These are phyloP conservation scores for Epichloe sp. DNA, from an alignment of 2,329 filamentous ascomycete species.

Conservation along the genomic window DNA sequence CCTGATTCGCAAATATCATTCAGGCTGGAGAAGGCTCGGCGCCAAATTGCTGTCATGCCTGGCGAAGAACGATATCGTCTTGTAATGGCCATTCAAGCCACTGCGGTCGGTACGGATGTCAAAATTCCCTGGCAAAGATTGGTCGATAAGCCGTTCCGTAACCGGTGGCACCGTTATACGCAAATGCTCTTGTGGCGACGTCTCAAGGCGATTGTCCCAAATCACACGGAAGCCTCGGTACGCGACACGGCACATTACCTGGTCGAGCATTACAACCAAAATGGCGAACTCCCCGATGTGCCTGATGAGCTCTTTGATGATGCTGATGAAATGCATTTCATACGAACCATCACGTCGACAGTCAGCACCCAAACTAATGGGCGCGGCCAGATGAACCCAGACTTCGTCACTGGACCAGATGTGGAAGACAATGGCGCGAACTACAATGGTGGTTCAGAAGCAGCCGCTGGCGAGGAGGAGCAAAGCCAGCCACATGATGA, in stretches of 20 bases:
- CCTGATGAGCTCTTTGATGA: slow-evolving; percentile 18
- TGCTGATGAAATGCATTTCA: slow-evolving; percentile 19
- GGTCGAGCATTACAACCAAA: slow-evolving; percentile 20
- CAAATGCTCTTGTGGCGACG: slow-evolving; percentile 28
- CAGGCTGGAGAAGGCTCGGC: slow-evolving; percentile 28
- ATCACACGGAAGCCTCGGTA: slow-evolving; percentile 17
- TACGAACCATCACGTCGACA: slow-evolving; percentile 10
- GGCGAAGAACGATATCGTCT: slow-evolving; percentile 31
- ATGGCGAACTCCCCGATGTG: slow-evolving; percentile 21
- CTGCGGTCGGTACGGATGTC: slow-evolving; percentile 25
- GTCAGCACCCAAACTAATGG: neutral
- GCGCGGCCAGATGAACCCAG: slow-evolving; percentile 11
- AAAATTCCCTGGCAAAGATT: slow-evolving; percentile 38
- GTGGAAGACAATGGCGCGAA: slow-evolving; percentile 12
- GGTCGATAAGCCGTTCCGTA: slow-evolving; percentile 26
- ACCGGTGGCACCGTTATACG: slow-evolving; percentile 23
- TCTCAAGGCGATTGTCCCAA: slow-evolving; percentile 21
- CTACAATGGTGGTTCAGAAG: slow-evolving; percentile 8
- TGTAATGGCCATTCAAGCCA: slow-evolving; percentile 29
- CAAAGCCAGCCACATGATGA: slow-evolving; percentile 8
- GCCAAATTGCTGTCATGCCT: slow-evolving; percentile 28
- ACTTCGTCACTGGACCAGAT: slow-evolving; percentile 19
- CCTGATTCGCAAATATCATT: slow-evolving; percentile 26
- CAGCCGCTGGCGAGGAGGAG: neutral
- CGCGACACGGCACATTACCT: slow-evolving; percentile 24